These are phyloP conservation scores for Leucosporidium creatinivorum DNA, from an alignment of 768 basidiomycete species.

Conservation along the genomic window DNA sequence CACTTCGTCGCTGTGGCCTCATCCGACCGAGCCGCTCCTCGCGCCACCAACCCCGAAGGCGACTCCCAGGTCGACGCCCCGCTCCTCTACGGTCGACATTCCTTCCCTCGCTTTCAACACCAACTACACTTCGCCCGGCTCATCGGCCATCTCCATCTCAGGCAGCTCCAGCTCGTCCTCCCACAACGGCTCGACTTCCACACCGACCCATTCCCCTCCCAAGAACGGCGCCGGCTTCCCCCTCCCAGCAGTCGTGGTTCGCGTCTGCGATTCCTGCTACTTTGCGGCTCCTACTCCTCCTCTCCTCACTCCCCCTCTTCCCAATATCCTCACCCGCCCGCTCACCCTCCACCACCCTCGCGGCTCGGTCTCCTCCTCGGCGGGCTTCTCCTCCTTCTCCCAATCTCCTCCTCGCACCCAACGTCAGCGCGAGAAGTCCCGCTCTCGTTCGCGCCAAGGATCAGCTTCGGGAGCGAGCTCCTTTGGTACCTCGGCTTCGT, in stretches of 20 bases:
- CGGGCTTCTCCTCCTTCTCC: no score
- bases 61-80: conserved; percentile 26
- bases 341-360: conserved; percentile 18
- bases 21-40: not conserved
- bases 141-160: conserved; percentile 18
- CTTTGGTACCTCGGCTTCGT: no score
- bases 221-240: not conserved
- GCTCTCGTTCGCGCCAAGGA: no score
- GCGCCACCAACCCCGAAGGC: not conserved
- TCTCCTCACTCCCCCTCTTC: conserved; percentile 15
- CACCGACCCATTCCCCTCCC: conserved; percentile 13
- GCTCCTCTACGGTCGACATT: conserved; percentile 28
- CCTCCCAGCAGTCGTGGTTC: conserved; percentile 6
- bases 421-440: no score
- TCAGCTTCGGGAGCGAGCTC: no score
- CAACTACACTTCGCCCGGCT: conserved; percentile 12
- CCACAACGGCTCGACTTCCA: not conserved
- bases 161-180: conserved; percentile 3
- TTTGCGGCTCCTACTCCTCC: conserved; percentile 18
- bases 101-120: conserved; percentile 17
- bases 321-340: conserved; percentile 6
- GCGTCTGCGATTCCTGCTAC: conserved; percentile 31
- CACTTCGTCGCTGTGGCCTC: conserved; percentile 26
- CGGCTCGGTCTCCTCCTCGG: no score
- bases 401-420: no score